Conservation (phyloP, 2,329 filamentous ascomycete species). For the Penicillium expansum region DNA sequence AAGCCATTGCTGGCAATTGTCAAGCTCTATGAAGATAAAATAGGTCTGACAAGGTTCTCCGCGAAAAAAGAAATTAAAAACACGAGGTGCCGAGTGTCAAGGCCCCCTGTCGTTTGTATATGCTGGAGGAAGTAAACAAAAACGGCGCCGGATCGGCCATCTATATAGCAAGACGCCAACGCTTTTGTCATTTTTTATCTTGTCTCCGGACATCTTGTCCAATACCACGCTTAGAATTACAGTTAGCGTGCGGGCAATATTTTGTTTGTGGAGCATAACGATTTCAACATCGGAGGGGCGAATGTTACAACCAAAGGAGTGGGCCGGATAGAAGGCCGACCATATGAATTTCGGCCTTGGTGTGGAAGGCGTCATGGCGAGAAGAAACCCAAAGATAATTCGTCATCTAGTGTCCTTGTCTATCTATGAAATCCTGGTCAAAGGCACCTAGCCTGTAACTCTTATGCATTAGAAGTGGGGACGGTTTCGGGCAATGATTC, state of each 20-base stretch:
- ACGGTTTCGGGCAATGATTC: neutral
- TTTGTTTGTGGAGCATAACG: neutral
- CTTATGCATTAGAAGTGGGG: neutral
- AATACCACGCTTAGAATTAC: neutral
- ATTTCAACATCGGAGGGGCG: constrained; percentile 1
- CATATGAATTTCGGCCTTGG: neutral
- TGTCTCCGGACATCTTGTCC: neutral
- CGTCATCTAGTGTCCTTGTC: neutral
- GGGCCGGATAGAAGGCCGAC: neutral
- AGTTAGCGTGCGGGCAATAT: neutral
- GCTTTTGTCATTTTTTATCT: neutral
- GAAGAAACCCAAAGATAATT: neutral
- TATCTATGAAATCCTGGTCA: neutral
- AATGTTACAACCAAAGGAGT: neutral
- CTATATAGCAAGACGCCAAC: neutral
- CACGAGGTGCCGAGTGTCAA: neutral
- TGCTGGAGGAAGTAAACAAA: neutral
- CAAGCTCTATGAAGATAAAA: neutral
- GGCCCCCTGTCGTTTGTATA: neutral
- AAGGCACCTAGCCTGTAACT: neutral
- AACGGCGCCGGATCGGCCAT: neutral
- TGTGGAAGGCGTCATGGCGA: neutral
- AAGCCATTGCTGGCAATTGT: neutral
- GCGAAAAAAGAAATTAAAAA: too few relatives aligned
- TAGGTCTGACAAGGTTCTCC: neutral